Percentiles rank a stretch among this genome's conserved stretches.
phyloP scores from a whole-genome alignment of 2,329 filamentous ascomycete species.

The Cercospora janseana region DNA sequence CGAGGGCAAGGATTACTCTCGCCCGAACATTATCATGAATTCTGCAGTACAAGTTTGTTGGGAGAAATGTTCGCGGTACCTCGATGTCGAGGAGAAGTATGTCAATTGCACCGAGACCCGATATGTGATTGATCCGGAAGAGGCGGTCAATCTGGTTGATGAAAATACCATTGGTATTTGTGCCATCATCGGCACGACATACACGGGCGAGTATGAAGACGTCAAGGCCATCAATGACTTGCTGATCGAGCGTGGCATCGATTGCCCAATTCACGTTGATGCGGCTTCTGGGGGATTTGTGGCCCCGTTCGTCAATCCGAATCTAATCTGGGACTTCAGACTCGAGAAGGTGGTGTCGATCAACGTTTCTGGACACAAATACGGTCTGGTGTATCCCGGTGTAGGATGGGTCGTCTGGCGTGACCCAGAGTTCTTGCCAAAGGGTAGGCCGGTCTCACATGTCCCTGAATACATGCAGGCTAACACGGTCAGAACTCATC shows the following conservation, averaged over 20 bases:
- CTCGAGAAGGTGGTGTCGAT: conserved; percentile 86
- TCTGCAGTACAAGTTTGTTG: conserved; percentile 95
- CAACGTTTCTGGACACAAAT: conserved; percentile 92
- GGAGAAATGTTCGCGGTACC: conserved; percentile 67
- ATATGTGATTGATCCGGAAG: conserved; percentile 63
- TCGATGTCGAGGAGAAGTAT: conserved; percentile 84
- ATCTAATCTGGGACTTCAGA: conserved; percentile 88
- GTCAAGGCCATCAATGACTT: conserved; percentile 89
- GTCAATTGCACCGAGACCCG: conserved; percentile 61
- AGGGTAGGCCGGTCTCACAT: conserved; percentile 40
- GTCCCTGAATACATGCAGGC: background rate
- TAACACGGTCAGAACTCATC: conserved; percentile 64
- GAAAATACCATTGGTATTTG: conserved; percentile 87
- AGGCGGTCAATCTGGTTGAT: conserved; percentile 61
- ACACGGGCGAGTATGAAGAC: conserved; percentile 94
- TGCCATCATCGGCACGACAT: conserved; percentile 85
- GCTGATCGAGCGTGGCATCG: conserved; percentile 68
- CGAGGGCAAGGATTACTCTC: conserved; percentile 74
- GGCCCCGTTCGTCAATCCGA: conserved; percentile 81
- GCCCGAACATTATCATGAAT: conserved; percentile 93
- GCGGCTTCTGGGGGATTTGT: conserved; percentile 91
- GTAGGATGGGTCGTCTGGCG: conserved; percentile 95
- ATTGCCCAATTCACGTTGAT: conserved; percentile 89
- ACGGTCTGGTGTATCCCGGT: conserved; percentile 77
- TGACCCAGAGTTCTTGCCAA: conserved; percentile 74